These are phyloP conservation scores for Pseudocercospora cruenta DNA, from an alignment of 2,329 filamentous ascomycete species.

Conservation along the genomic window DNA sequence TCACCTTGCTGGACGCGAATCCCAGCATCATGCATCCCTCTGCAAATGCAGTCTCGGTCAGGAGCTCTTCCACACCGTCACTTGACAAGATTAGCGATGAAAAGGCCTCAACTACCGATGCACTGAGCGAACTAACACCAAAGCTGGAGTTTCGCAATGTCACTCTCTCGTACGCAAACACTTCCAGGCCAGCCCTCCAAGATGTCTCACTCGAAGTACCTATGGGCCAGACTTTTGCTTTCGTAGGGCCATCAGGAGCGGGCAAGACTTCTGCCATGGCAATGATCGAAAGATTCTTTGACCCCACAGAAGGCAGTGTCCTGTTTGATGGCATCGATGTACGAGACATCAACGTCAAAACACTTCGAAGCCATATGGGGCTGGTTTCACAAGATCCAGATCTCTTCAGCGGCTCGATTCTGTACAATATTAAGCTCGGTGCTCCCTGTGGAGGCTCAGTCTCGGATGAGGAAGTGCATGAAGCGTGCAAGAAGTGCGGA, in stretches of 20 bases:
- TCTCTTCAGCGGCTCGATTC: conserved; percentile 50
- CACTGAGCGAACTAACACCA: conserved; percentile 9
- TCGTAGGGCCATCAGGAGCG: conserved; percentile 51
- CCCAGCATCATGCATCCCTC: conserved; percentile 39
- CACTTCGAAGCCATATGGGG: conserved; percentile 45
- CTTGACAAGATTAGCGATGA: conserved; percentile 28
- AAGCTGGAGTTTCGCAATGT: conserved; percentile 43
- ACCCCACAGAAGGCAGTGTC: conserved; percentile 45
- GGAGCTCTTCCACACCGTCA: not conserved
- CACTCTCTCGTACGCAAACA: conserved; percentile 44
- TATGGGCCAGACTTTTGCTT: conserved; percentile 57
- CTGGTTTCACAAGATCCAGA: conserved; percentile 52
- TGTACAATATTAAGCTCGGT: conserved; percentile 50
- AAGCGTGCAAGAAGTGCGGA: conserved; percentile 47
- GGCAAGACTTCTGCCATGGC: conserved; percentile 52
- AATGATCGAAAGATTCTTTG: conserved; percentile 53
- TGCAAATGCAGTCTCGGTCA: not conserved
- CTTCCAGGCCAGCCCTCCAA: conserved; percentile 47
- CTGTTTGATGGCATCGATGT: conserved; percentile 49
- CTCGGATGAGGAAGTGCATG: conserved; percentile 37
- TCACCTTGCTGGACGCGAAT: conserved; percentile 46
- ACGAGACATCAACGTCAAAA: conserved; percentile 41
- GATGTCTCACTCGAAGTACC: conserved; percentile 53
- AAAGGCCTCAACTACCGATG: conserved; percentile 10
- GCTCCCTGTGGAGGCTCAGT: conserved; percentile 31